A percentile compares a stretch with the other conserved stretches of the same genome.
Conservation (phyloP, 2,329 filamentous ascomycete species). For the Penicillium aurantiogriseum region DNA sequence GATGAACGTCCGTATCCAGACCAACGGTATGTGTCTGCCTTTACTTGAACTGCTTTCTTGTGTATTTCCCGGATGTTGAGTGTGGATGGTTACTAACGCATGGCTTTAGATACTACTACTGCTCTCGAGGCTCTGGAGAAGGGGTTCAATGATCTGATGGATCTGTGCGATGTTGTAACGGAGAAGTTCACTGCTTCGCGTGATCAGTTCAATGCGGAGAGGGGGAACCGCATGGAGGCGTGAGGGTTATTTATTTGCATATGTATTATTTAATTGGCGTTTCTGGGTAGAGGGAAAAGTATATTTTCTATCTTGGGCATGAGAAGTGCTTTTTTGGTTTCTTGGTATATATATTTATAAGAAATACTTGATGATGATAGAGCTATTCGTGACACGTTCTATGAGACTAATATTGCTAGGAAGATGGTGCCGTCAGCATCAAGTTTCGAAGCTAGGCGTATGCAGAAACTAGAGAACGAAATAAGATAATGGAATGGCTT, state of each 20-base stretch:
- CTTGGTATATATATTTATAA: not conserved
- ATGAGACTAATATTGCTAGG: not conserved
- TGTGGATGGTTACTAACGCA: not conserved
- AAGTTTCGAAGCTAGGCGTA: not conserved
- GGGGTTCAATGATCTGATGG: conserved; percentile 82
- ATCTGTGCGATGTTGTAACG: conserved; percentile 89
- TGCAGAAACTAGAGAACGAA: not conserved
- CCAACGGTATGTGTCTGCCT: conserved; percentile 68
- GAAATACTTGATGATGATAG: not conserved
- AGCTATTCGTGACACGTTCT: not conserved
- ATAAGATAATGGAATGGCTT: conserved; percentile 22
- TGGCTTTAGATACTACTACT: conserved; percentile 66
- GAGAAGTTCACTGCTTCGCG: conserved; percentile 77
- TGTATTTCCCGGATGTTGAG: not conserved
- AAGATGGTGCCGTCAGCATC: not conserved
- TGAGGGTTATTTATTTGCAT: conserved; percentile 17
- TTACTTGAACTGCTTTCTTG: not conserved
- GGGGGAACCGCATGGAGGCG: conserved; percentile 36
- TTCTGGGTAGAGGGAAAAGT: conserved; percentile 21
- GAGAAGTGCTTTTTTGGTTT: conserved; percentile 1
- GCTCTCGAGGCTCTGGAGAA: conserved; percentile 87
- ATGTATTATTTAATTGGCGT: conserved; percentile 25
- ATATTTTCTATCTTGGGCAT: conserved; percentile 3
- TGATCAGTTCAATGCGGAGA: conserved; percentile 55
- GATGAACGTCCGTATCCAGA: conserved; percentile 98